Evolutionary conservation across 192 early-diverging fungal genomes (phyloP).

Genomic region (Jimgerdemannia lactiflua): DNA sequence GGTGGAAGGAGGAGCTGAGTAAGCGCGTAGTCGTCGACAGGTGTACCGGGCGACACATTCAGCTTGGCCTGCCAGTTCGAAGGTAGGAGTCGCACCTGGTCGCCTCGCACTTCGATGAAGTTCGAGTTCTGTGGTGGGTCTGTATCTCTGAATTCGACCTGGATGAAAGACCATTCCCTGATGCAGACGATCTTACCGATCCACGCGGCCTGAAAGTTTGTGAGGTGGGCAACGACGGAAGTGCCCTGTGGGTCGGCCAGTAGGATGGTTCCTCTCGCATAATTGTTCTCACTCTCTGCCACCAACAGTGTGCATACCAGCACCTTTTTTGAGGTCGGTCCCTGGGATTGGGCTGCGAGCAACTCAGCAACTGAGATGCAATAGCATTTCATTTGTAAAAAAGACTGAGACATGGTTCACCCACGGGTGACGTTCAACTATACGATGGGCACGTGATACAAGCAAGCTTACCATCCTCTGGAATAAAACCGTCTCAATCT

Average conservation of each 20-base stretch:
- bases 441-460: no score
- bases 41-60: neutral
- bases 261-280: neutral
- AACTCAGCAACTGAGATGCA: neutral
- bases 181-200: neutral
- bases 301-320: neutral
- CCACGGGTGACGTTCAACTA: no score
- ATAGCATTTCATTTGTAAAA: no score
- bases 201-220: neutral
- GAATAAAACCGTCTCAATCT: no score
- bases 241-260: neutral
- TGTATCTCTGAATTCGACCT: neutral
- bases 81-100: neutral
- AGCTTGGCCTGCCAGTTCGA: neutral
- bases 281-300: neutral
- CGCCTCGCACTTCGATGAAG: neutral
- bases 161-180: neutral
- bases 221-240: neutral
- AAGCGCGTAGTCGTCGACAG: neutral
- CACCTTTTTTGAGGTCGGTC: neutral
- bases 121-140: neutral
- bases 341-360: neutral
- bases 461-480: no score
- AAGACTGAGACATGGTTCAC: no score
- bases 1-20: neutral